phyloP scores from a whole-genome alignment of 495 filamentous ascomycete genomes.

The Hyaloscypha variabilis region DNA sequence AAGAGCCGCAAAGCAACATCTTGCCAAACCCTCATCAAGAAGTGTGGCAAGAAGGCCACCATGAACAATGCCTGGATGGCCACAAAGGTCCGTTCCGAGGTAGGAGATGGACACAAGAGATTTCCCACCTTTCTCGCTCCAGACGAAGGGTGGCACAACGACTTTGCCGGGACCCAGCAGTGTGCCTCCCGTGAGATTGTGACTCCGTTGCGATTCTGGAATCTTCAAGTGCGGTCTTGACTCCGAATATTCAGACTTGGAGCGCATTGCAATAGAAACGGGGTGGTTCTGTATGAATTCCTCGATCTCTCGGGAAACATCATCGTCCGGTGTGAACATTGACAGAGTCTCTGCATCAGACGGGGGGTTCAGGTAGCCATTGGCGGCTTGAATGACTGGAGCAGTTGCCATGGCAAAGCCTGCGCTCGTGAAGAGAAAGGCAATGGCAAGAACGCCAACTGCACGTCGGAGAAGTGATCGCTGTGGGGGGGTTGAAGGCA shows the following conservation, averaged over 20 bases:
- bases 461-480: constrained; percentile 34
- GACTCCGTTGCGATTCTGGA: constrained; percentile 61
- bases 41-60: constrained; percentile 90
- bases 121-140: constrained; percentile 71
- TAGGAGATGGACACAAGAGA: constrained; percentile 74
- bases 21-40: constrained; percentile 86
- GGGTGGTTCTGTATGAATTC: constrained; percentile 76
- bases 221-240: constrained; percentile 87
- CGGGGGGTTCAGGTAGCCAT: constrained; percentile 52
- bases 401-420: constrained; percentile 58
- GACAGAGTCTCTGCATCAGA: constrained; percentile 74
- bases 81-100: constrained; percentile 81
- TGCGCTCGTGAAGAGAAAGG: constrained; percentile 47
- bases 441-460: constrained; percentile 38
- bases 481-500: constrained; percentile 9
- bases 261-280: constrained; percentile 64
- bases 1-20: constrained; percentile 88
- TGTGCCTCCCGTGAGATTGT: constrained; percentile 83
- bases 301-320: constrained; percentile 64
- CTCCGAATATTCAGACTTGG: constrained; percentile 68
- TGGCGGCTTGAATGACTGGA: constrained; percentile 47
- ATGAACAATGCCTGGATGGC: constrained; percentile 90
- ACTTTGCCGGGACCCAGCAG: constrained; percentile 76
- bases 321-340: constrained; percentile 66
- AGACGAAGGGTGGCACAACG: constrained; percentile 80